Evolutionary conservation across 108 stramenopile genomes (phyloP).

Genomic region (Schizochytrium sp.): DNA sequence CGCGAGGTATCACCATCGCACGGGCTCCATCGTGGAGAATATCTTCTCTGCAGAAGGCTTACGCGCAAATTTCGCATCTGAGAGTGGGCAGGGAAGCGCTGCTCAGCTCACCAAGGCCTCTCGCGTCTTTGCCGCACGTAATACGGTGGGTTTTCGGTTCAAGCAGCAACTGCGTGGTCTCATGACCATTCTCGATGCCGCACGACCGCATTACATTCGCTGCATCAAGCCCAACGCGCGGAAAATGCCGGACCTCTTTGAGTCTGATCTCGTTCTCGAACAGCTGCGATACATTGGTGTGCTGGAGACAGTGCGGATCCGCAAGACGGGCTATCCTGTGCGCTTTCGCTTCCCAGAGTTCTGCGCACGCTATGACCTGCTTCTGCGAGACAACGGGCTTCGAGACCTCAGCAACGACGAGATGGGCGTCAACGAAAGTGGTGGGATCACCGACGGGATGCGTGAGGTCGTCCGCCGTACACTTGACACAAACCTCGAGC

Average conservation of each 20-base stretch:
- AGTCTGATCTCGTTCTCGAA: slow-evolving; percentile 23
- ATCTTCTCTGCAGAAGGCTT: background rate
- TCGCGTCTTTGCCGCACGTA: slow-evolving; percentile 11
- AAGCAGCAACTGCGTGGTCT: slow-evolving; percentile 34
- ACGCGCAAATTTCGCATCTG: background rate
- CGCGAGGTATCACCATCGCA: background rate
- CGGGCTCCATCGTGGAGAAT: background rate
- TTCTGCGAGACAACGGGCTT: background rate
- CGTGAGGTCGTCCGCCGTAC: background rate
- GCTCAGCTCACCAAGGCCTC: background rate
- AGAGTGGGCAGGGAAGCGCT: background rate
- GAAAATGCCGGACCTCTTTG: background rate
- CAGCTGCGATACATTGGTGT: slow-evolving; percentile 34
- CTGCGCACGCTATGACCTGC: slow-evolving; percentile 22
- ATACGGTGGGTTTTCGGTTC: slow-evolving; percentile 39
- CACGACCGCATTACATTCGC: slow-evolving; percentile 25
- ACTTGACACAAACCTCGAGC: background rate
- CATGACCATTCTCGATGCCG: background rate
- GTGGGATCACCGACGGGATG: background rate
- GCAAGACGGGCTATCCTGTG: slow-evolving; percentile 23
- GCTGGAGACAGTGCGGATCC: slow-evolving; percentile 28
- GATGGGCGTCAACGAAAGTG: background rate
- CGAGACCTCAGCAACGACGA: background rate
- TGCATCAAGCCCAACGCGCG: slow-evolving; percentile 32
- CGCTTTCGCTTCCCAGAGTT: slow-evolving; percentile 28